These are phyloP conservation scores for Chenopodium berlandieri DNA, from an alignment of 148 eudicot species.

Conservation along the genomic window DNA sequence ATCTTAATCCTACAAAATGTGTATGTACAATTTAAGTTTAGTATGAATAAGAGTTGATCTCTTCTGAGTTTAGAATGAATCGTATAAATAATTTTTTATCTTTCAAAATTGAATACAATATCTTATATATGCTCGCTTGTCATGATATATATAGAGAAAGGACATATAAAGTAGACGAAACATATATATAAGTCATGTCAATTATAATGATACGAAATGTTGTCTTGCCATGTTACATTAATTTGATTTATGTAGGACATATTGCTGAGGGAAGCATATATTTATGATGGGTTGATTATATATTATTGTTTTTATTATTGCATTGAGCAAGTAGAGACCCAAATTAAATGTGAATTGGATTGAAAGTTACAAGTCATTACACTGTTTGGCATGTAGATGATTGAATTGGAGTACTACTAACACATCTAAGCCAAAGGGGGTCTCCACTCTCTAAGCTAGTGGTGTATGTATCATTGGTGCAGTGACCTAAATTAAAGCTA, in stretches of 20 bases:
- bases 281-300: neutral
- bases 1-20: too few relatives aligned
- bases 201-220: neutral
- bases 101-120: too few relatives aligned
- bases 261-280: neutral
- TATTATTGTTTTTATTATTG: neutral
- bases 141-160: neutral
- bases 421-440: neutral
- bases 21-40: too few relatives aligned
- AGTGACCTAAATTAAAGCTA: neutral
- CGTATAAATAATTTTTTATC: too few relatives aligned
- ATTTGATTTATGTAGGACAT: slow-evolving; percentile 5
- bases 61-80: too few relatives aligned
- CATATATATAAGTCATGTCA: neutral
- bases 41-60: too few relatives aligned
- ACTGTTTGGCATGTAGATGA: neutral
- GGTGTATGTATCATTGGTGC: neutral
- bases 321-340: neutral
- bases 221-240: neutral
- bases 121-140: too few relatives aligned
- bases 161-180: neutral
- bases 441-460: neutral
- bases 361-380: slow-evolving; percentile 9
- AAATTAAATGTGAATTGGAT: slow-evolving; percentile 2
- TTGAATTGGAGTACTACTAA: neutral